Base-by-base conservation (phyloP, 768 basidiomycete species). In the Boletus eberwhitei region DNA sequence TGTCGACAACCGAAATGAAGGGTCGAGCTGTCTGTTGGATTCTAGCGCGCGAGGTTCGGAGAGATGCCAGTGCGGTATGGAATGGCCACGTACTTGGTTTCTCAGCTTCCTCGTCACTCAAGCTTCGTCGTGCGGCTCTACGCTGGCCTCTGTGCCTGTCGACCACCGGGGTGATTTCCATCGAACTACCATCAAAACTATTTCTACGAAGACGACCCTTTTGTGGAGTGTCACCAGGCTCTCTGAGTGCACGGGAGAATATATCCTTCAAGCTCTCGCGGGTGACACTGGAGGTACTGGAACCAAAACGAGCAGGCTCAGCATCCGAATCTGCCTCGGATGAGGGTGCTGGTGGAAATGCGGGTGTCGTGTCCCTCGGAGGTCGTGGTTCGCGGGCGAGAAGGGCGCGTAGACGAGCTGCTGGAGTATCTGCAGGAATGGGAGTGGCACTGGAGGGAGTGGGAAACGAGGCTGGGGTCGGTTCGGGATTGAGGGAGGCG, bases 61-160 rank as follows among this genome's bases (percentile, higher is more conserved):
- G 49, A 46, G n/a, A 54, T 21, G 44, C 16, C 37, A 52, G 40
- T 29, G 50, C 50, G 50, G 55, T 42, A 64, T 34, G 53, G 51
- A 34, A 37, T 21, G 49, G 42, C 1, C 19, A 61, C 84, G 63
- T 68, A 88, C 86, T 75, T 51, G 76, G 62, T 57, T 76, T 77
- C 35, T 85, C 86, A 3, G 72, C 67, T 62, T 88, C 87, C 62
- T 88, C 86, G 59, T 88, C 87, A 61, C 85, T 87, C 59, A 84
- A 55, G 63, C 84, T 88, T 59, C 73, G 77, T 36, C 81, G 75
- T 55, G 84, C 81, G 11, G 75, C 77, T 67, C 77, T 84, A 55
- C 70, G 73, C 52, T 69, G 73, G 22, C 70, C 67, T 54, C 75
- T 70, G 52, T 77, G 75, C 62, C 74, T 71, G 39, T 71, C 63